Conservation (phyloP, 169 alveolate genomes). For the Babesia bigemina region DNA sequence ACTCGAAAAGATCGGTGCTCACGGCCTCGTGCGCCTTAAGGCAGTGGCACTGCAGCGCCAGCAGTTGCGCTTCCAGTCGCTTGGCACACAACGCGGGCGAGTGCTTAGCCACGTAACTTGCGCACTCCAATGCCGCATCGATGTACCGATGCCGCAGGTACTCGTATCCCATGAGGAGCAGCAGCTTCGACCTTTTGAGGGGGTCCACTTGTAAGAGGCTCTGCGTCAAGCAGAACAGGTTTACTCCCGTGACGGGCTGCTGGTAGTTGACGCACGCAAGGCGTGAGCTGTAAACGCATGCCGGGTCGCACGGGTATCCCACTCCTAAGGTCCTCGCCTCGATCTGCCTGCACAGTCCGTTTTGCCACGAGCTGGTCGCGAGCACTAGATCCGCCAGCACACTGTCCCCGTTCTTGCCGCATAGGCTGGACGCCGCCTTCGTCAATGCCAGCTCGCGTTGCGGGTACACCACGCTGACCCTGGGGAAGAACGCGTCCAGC, state of each 20-base stretch:
- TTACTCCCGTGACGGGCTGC: constrained; percentile 32
- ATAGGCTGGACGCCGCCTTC: constrained; percentile 40
- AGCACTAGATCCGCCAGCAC: constrained; percentile 11
- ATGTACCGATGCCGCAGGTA: constrained; percentile 42
- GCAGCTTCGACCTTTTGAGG: constrained; percentile 34
- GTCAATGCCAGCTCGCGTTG: constrained; percentile 6
- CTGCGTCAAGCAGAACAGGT: constrained; percentile 45
- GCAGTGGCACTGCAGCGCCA: constrained; percentile 55
- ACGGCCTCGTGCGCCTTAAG: neutral
- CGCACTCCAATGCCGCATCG: constrained; percentile 40
- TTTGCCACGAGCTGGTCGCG: constrained; percentile 13
- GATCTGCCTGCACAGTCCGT: constrained; percentile 47
- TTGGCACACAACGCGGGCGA: constrained; percentile 9
- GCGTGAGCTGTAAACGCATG: constrained; percentile 41
- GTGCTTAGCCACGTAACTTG: constrained; percentile 10
- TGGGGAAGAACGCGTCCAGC: constrained; percentile 33
- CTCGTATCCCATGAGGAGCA: constrained; percentile 53
- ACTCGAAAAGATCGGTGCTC: constrained; percentile 4
- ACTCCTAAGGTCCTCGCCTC: constrained; percentile 45
- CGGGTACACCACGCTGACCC: constrained; percentile 34
- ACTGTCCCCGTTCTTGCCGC: constrained; percentile 2
- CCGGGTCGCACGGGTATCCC: constrained; percentile 71
- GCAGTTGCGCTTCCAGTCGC: constrained; percentile 37
- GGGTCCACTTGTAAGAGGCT: constrained; percentile 31
- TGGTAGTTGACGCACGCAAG: constrained; percentile 46